Evolutionary conservation across 1,284 basidiomycete species (phyloP), one percentile per base, ranked within the genome.

Genomic region (Serendipita sp.): DNA sequence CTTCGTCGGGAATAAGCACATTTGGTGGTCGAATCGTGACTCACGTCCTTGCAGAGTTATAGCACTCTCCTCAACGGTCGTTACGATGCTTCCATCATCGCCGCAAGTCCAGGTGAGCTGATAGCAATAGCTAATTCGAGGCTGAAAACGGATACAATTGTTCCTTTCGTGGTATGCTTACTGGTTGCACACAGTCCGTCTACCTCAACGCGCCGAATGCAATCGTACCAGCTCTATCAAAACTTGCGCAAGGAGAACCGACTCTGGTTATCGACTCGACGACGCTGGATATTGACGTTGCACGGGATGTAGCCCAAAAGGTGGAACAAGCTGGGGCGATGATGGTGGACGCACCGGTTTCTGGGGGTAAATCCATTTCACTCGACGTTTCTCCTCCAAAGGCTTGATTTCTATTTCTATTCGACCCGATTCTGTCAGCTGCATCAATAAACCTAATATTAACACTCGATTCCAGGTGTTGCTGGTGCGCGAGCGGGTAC

Each of bases 331-430:
- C 77, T 15, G 87, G 88, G n/a, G 87, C 83, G 3, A 75, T 75
- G 44, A 91, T 94, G 82, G 79, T 94, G 53, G 92, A 95, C 72
- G 91, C 92, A 1, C 93, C 92, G 13, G 92, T 95, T 0, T 92
- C 89, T 41, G 92, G 92, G 64, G 93, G 91, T 82, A 70, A 6
- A 12, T 38, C 6, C 35, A 38, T 22, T 22, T 22, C 1, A 22
- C 5, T 6, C 35, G 35, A 38, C 35, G 12, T 38, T 38, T 12
- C 35, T 38, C 12, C 6, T 38, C 35, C 12, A 5, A 38, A 22
- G 22, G 35, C 12, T 38, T 12, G 35, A 38, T 12, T 6, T 38
- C 12, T 38, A 38, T 38, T 38, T 4, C 34, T 44, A 15, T 13
- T 43, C 13, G 3, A 10, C 22, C 17, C 15, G 29, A 22, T 22